Conservation (phyloP, 2,329 filamentous ascomycete genomes). For the Phialophora chinensis region DNA sequence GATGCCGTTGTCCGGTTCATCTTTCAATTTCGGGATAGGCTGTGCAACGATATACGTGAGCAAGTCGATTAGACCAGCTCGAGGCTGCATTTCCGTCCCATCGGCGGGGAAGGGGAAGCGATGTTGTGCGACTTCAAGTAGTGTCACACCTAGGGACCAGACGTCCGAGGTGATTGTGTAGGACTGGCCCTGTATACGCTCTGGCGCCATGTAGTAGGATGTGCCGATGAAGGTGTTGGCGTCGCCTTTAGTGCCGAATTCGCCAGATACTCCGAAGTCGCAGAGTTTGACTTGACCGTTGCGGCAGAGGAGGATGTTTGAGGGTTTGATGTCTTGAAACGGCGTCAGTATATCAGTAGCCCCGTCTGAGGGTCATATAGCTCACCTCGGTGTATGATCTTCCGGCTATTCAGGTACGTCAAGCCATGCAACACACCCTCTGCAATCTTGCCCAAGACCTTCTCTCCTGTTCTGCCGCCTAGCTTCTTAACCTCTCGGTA, state of each 20-base stretch:
- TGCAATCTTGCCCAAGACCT: conserved; percentile 94
- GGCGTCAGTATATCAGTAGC: conserved; percentile 10
- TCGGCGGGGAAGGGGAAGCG: conserved; percentile 98
- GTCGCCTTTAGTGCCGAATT: conserved; percentile 97
- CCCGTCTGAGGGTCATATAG: background rate
- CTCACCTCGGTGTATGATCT: conserved; percentile 87
- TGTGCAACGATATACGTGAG: conserved; percentile 97
- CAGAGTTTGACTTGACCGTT: conserved; percentile 95
- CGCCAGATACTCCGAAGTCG: conserved; percentile 96
- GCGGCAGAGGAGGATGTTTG: conserved; percentile 92
- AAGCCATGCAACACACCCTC: conserved; percentile 92
- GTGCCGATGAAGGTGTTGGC: conserved; percentile 99
- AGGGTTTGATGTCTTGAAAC: conserved; percentile 84
- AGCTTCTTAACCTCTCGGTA: conserved; percentile 97
- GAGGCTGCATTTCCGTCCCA: conserved; percentile 91
- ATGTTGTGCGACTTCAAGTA: conserved; percentile 99
- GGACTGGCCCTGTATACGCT: conserved; percentile 94
- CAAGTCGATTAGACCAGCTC: conserved; percentile 90
- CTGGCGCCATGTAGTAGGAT: conserved; percentile 98
- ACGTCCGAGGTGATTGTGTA: conserved; percentile 99
- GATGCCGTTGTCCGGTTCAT: conserved; percentile 87
- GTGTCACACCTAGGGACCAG: conserved; percentile 94
- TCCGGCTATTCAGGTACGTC: conserved; percentile 91
- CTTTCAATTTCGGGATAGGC: conserved; percentile 91
- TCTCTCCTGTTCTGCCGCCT: conserved; percentile 92